Evolutionary conservation across 2,329 filamentous ascomycete genomes (phyloP).

Genomic region (Monosporascus cannonballus): DNA sequence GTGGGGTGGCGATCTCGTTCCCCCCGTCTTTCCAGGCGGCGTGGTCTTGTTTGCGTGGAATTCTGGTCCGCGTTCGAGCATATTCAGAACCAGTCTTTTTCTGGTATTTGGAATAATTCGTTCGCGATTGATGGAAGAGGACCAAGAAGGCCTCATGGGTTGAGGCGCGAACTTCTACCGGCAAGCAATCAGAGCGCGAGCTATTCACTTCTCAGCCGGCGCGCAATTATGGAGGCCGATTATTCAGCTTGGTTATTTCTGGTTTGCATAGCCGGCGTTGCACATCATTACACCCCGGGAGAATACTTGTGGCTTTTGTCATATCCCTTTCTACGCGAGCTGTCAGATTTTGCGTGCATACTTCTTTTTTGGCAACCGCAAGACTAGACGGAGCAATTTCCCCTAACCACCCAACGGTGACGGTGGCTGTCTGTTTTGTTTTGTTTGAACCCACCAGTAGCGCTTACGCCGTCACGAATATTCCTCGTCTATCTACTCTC

Average conservation of each 20-base stretch:
- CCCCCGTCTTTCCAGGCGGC: neutral
- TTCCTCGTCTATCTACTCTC: neutral
- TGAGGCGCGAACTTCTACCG: neutral
- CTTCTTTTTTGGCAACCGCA: neutral
- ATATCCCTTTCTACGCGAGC: neutral
- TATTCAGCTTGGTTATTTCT: neutral
- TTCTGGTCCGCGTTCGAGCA: neutral
- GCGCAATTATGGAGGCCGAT: neutral
- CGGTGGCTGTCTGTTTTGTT: neutral
- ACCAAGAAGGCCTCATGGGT: neutral
- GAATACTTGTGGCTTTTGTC: neutral
- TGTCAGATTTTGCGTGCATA: neutral
- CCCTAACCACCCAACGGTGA: neutral
- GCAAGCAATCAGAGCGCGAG: no score
- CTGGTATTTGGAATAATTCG: no score
- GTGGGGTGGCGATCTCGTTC: neutral
- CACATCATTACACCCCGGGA: neutral
- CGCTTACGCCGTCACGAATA: neutral
- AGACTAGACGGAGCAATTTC: neutral
- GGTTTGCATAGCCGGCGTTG: neutral
- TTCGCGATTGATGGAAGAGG: neutral
- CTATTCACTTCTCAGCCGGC: no score
- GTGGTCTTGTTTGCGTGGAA: neutral
- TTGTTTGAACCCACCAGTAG: neutral
- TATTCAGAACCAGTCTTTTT: no score